A percentile compares a stretch with the other conserved stretches of the same genome.
These are phyloP conservation scores for Phoma sp. DNA, from an alignment of 2,329 filamentous ascomycete species.

Conservation along the genomic window DNA sequence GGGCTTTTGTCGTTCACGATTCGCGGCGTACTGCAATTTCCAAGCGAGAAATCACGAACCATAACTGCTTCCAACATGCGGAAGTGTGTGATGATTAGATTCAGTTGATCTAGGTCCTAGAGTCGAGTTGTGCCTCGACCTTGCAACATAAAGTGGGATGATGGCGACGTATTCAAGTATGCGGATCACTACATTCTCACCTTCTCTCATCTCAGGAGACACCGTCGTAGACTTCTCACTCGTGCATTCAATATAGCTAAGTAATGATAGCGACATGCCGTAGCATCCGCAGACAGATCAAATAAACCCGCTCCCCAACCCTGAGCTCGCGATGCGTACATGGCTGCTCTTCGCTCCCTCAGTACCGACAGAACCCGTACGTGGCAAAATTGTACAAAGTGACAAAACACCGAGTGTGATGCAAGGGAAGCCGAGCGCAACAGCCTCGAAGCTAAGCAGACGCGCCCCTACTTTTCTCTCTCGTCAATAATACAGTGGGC, in stretches of 20 bases:
- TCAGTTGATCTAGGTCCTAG: neutral
- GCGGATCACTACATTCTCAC: neutral
- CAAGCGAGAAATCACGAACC: neutral
- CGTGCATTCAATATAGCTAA: conserved; percentile 1
- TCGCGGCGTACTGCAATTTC: too few species aligned
- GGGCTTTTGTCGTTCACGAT: too few species aligned
- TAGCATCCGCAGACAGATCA: neutral
- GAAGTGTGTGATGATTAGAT: neutral
- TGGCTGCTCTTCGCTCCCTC: neutral
- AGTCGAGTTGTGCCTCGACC: neutral
- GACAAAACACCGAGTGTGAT: conserved; percentile 4
- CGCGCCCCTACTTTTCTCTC: conserved; percentile 2
- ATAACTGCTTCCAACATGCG: neutral
- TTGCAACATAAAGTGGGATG: conserved; percentile 4
- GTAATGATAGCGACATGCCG: neutral
- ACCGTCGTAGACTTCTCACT: neutral
- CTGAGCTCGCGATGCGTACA: neutral
- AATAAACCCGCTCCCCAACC: neutral
- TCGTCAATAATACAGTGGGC: conserved; percentile 11
- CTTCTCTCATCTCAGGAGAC: neutral
- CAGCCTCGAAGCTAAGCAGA: neutral
- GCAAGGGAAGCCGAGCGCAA: conserved; percentile 4
- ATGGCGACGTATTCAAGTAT: neutral
- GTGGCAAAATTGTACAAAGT: conserved; percentile 3
- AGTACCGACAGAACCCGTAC: neutral